Base-by-base conservation (phyloP, 2,329 filamentous ascomycete genomes). In the Diaporthe sp. region DNA sequence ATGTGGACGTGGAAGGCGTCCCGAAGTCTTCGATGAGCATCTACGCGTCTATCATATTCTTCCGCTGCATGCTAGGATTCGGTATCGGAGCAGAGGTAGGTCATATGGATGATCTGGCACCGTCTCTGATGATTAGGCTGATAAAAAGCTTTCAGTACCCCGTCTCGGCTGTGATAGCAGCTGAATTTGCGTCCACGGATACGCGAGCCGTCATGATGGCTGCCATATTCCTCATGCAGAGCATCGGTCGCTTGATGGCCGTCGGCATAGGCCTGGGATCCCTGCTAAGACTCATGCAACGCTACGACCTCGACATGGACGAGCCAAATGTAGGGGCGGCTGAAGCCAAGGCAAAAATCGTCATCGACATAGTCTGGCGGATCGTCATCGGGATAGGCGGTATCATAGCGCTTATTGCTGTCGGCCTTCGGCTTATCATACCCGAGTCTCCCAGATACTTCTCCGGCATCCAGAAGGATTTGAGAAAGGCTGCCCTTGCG, bases 361-460 rank as follows among this genome's bases (percentile, higher is more conserved):
- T 83, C 1, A 82, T 88, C 9, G 87, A 89, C 76, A 83, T 82
- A n/a, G 85, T 87, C 77, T 90, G 88, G 88, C 81, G 88, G 28
- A 86, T 86, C 81, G 85, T 88, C 2, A 84, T 87, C 57, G 88
- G 87, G 0, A 83, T 89, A 28, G 87, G 87, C 10, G 86, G 85
- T 13, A 79, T 88, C 0, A 87, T 87, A 1, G 87, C 86, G 4
- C 81, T 84, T 10, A 80, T 88, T n/a, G 87, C 87, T 49, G 84
- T 87, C 31, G 75, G 85, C 2, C 86, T 89, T 72, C 85, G 87
- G 13, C 85, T 88, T 67, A 85, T 85, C n/a, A 89, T 89, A 72
- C 88, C 88, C 1, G 88, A 89, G 75, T 86, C 85, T 25, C 87
- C 87, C 0, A 84, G 87, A 25, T 82, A 79, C 74, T 81, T 82